Base-by-base conservation (phyloP, 78 protist species). In the Chrysochromulina parva region DNA sequence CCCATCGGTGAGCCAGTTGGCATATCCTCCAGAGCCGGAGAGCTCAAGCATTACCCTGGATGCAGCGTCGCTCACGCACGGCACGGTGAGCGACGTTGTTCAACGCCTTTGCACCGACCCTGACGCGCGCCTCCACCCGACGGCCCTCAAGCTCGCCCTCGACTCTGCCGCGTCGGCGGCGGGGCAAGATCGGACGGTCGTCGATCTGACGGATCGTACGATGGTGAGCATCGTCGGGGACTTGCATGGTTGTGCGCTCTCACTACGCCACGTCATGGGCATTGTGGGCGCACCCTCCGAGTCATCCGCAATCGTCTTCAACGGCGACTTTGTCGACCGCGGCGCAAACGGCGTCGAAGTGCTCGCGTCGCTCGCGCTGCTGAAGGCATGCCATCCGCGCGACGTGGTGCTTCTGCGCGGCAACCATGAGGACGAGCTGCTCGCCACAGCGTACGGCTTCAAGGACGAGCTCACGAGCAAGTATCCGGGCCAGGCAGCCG, bases 321-420 rank as follows among this genome's bases (percentile, higher is more conserved):
- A 89, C 90, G 94, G 94, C 38, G 94, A 93, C 62, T 90, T 78
- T 47, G 94, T 93, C 52, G 94, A 93, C 76, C 87, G 94, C 38
- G 94, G 94, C 59, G 20, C 9, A 16, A 1, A n/a, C 71, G 74
- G 88, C 10, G 82, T 89, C 47, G 94, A 93, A 59, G 91, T 88
- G 82, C 62, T 89, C 38, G 11, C 54, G 14, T 9, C 80, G 50
- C 82, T 89, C 1, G 28, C 5, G 76, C 11, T 48, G 82, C 92
- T 93, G 53, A 78, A 60, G 57, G 24, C 66, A 47, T 48, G 16
- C 22, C 74, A 17, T n/a, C 95, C 95, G 69, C 14, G 2, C 54
- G 4, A 10, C 38, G 85, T 93, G 48, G 38, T 66, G 55, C 17
- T 93, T 59, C 81, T 91, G 47, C 84, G 95, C 48, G 95, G 95